A percentile compares a stretch with the other conserved stretches of the same genome.
These are phyloP conservation scores for Dalbergia cultrata DNA, from an alignment of 306 rosid genomes.

Conservation along the genomic window DNA sequence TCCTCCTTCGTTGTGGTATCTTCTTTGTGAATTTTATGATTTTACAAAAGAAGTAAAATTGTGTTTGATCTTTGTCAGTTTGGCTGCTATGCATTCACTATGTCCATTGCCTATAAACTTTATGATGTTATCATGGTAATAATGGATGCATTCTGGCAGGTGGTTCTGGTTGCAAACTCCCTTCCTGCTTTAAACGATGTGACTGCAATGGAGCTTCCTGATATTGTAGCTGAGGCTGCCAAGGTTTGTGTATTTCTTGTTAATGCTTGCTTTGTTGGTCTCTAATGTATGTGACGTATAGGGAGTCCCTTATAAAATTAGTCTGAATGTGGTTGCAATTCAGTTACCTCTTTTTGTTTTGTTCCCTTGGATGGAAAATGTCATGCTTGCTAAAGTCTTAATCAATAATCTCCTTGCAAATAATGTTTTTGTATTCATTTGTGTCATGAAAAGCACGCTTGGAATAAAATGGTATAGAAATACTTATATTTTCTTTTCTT, in stretches of 20 bases:
- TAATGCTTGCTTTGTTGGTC: constrained; percentile 1
- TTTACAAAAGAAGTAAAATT: constrained; percentile 23
- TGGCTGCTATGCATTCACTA: constrained; percentile 1
- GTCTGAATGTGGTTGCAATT: background rate
- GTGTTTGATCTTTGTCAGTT: constrained; percentile 18
- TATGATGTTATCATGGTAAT: constrained; percentile 19
- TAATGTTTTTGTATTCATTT: constrained; percentile 26
- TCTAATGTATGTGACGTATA: constrained; percentile 10
- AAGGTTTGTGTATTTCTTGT: constrained; percentile 68
- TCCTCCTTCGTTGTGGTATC: background rate
- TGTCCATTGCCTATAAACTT: constrained; percentile 26
- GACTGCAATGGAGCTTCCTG: constrained; percentile 98
- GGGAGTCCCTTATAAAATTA: background rate
- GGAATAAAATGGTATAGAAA: constrained; percentile 10
- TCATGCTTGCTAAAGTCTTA: constrained; percentile 12
- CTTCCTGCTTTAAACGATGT: constrained; percentile 96
- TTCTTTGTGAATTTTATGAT: constrained; percentile 20
- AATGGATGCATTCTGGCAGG: constrained; percentile 59
- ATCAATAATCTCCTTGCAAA: constrained; percentile 7
- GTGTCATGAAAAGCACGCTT: constrained; percentile 17
- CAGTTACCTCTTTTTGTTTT: constrained; percentile 7
- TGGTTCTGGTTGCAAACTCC: constrained; percentile 95
- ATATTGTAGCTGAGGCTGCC: constrained; percentile 96
- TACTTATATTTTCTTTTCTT: constrained; percentile 1
- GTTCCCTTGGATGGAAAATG: constrained; percentile 1